These are phyloP conservation scores for Cladosporium sp. DNA, from an alignment of 2,329 filamentous ascomycete genomes.

Conservation along the genomic window DNA sequence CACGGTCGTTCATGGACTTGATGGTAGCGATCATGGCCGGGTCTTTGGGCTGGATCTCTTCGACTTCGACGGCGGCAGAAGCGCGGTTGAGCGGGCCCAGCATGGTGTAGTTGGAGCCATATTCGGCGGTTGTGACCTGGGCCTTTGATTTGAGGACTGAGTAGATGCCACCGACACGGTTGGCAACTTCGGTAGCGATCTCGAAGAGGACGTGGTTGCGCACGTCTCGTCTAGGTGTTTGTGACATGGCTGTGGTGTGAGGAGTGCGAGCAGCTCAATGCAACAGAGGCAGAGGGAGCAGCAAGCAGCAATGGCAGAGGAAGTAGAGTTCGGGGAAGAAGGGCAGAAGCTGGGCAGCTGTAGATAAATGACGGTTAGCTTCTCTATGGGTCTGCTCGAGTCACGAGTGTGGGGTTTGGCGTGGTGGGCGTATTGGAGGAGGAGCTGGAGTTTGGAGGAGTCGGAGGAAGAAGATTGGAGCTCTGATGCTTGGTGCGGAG, in stretches of 20 bases:
- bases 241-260: constrained; percentile 34
- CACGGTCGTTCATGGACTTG: constrained; percentile 87
- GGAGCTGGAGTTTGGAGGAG: background rate
- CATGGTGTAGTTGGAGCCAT: constrained; percentile 95
- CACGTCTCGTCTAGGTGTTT: constrained; percentile 65
- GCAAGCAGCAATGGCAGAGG: background rate
- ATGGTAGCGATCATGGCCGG: constrained; percentile 81
- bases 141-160: constrained; percentile 99
- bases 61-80: constrained; percentile 96
- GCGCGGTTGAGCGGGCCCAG: constrained; percentile 91
- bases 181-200: constrained; percentile 93
- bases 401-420: constrained; percentile 13
- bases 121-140: constrained; percentile 94
- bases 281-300: background rate
- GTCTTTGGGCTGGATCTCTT: constrained; percentile 82
- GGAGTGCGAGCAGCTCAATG: background rate
- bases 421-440: background rate
- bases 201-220: constrained; percentile 97
- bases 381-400: background rate
- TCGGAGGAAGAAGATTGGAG: background rate
- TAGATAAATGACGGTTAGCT: constrained; percentile 10
- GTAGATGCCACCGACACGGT: constrained; percentile 98
- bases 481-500: background rate
- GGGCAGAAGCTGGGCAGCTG: constrained; percentile 4
- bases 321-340: background rate